Percentiles rank a stretch among this genome's conserved stretches.
phyloP scores from a whole-genome alignment of 257 asterid genomes.

The Nicotiana attenuata region DNA sequence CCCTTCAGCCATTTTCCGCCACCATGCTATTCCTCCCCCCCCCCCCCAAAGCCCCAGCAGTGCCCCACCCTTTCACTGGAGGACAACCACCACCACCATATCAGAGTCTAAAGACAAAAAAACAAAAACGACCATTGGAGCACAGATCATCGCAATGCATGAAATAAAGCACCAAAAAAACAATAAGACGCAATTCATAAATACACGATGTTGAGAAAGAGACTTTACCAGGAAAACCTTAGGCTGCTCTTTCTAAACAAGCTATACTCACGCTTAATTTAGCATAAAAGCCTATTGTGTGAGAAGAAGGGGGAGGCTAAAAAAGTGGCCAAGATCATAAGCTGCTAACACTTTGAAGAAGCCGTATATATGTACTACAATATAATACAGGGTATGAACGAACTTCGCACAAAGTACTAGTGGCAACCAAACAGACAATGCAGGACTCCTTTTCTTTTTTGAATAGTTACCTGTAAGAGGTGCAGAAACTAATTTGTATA shows the following conservation, averaged over 20 bases:
- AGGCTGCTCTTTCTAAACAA: neutral
- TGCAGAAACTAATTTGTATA: neutral
- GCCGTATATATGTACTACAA: neutral
- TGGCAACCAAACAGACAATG: neutral
- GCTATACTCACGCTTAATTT: neutral
- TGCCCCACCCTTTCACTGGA: neutral
- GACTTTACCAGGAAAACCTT: neutral
- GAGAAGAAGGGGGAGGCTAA: neutral
- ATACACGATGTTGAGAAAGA: neutral
- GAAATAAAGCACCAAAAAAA: neutral
- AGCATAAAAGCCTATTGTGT: neutral
- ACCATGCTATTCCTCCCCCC: neutral
- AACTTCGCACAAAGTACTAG: neutral
- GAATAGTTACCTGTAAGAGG: neutral
- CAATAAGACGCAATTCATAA: neutral
- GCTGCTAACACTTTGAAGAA: neutral
- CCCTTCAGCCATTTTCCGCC: neutral
- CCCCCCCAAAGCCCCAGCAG: too few relatives aligned
- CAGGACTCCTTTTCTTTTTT: neutral
- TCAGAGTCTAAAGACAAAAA: neutral
- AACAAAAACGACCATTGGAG: neutral
- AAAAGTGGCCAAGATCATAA: neutral
- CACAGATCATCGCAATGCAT: neutral
- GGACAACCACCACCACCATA: neutral
- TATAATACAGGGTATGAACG: neutral